These are phyloP conservation scores for Kockovaella imperatae DNA, from an alignment of 768 basidiomycete species.

Conservation along the genomic window DNA sequence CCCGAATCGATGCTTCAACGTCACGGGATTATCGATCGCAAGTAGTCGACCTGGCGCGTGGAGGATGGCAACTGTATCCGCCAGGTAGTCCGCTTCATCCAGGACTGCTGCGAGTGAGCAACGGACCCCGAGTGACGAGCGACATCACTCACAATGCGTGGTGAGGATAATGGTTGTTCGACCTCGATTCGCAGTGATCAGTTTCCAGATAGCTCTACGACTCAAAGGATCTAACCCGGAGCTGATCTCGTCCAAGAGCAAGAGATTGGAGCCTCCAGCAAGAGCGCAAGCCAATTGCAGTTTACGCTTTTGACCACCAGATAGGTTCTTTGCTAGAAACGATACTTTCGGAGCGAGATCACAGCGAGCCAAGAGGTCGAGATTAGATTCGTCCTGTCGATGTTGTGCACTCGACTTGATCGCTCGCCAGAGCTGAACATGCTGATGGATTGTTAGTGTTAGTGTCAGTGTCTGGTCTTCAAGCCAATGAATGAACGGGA, in stretches of 20 bases:
- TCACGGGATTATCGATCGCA: slow-evolving; percentile 64
- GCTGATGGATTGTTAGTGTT: too few relatives aligned
- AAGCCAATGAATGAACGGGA: neutral
- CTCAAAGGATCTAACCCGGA: slow-evolving; percentile 70
- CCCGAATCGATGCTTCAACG: slow-evolving; percentile 63
- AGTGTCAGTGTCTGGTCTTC: neutral
- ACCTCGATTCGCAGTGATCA: slow-evolving; percentile 59
- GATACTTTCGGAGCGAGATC: slow-evolving; percentile 65
- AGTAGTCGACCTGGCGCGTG: slow-evolving; percentile 67
- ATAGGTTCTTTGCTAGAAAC: slow-evolving; percentile 59
- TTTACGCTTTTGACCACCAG: slow-evolving; percentile 76
- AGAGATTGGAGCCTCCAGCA: slow-evolving; percentile 52
- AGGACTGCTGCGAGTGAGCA: slow-evolving; percentile 39
- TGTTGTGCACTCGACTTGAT: slow-evolving; percentile 51
- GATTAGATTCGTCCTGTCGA: slow-evolving; percentile 53
- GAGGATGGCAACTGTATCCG: slow-evolving; percentile 66
- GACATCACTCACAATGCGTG: slow-evolving; percentile 55
- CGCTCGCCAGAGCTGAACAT: slow-evolving; percentile 62
- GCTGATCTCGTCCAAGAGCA: slow-evolving; percentile 41
- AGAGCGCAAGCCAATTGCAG: slow-evolving; percentile 74
- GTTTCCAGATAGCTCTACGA: slow-evolving; percentile 67
- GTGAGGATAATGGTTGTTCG: slow-evolving; percentile 67
- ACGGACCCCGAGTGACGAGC: neutral
- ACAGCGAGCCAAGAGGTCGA: slow-evolving; percentile 61
- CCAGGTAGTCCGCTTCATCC: slow-evolving; percentile 71